Conservation (phyloP, 225 moss, liverwort and hornwort genomes). For the Takakia lepidozioides region DNA sequence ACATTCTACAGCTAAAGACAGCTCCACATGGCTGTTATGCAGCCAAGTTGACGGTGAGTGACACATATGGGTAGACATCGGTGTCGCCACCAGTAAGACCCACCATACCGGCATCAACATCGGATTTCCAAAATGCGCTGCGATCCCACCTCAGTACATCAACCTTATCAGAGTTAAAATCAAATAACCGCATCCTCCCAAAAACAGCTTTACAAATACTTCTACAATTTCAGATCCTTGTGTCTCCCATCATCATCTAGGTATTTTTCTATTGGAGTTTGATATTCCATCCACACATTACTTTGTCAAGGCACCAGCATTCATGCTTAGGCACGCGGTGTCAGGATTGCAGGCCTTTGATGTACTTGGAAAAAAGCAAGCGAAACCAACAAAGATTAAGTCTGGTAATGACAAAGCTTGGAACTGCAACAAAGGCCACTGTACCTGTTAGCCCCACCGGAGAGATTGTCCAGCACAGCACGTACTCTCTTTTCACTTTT, state of each 20-base stretch:
- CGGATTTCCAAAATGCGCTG: conserved; percentile 22
- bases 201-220: too few relatives aligned
- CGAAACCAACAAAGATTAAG: too few relatives aligned
- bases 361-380: too few relatives aligned
- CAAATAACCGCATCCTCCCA: too few relatives aligned
- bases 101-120: conserved; percentile 15
- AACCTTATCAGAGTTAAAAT: too few relatives aligned
- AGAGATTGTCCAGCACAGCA: conserved; percentile 22
- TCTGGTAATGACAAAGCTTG: too few relatives aligned
- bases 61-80: conserved; percentile 27
- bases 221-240: too few relatives aligned
- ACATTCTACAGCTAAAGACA: too few relatives aligned
- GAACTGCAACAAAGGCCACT: too few relatives aligned
- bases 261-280: neutral
- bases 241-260: conserved; percentile 1
- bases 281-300: neutral
- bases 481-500: conserved; percentile 23
- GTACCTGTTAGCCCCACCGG: conserved; percentile 14
- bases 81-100: conserved; percentile 20
- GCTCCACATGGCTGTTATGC: conserved; percentile 1
- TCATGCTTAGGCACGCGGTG: neutral
- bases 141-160: too few relatives aligned
- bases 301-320: too few relatives aligned
- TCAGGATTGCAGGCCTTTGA: conserved; percentile 1
- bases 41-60: conserved; percentile 21